phyloP scores from a whole-genome alignment of 225 moss, liverwort and hornwort species.

The Marchantia paleacea region DNA sequence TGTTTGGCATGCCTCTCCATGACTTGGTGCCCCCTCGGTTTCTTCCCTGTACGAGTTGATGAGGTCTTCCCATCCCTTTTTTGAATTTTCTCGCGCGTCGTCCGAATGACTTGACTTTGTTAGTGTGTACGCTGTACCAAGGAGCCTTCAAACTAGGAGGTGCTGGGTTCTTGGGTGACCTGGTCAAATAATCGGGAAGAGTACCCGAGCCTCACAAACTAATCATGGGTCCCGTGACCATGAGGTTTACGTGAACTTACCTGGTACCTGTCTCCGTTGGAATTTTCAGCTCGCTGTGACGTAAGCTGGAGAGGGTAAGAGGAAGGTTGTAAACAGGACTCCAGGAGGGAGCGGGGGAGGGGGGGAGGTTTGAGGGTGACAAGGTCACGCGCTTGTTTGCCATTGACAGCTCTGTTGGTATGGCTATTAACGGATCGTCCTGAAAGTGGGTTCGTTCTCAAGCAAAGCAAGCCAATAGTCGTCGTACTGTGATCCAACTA shows the following conservation, averaged over 20 bases:
- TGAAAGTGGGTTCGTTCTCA: background rate
- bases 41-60: no score
- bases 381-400: background rate
- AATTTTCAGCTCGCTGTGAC: background rate
- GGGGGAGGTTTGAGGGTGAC: background rate
- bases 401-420: background rate
- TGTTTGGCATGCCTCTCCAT: no score
- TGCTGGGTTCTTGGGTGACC: no score
- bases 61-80: no score
- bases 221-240: background rate
- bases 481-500: background rate
- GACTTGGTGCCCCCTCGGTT: no score
- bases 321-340: no score
- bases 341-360: no score
- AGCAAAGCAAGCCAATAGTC: background rate
- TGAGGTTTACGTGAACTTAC: background rate
- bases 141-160: no score
- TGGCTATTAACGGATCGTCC: background rate
- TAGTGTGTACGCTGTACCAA: no score
- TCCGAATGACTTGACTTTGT: no score
- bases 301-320: background rate
- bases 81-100: no score
- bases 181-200: background rate
- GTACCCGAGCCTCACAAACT: background rate
- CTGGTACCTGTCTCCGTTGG: background rate